These are phyloP conservation scores for Achlya hypogyna DNA, from an alignment of 352 stramenopile genomes.

Conservation along the genomic window DNA sequence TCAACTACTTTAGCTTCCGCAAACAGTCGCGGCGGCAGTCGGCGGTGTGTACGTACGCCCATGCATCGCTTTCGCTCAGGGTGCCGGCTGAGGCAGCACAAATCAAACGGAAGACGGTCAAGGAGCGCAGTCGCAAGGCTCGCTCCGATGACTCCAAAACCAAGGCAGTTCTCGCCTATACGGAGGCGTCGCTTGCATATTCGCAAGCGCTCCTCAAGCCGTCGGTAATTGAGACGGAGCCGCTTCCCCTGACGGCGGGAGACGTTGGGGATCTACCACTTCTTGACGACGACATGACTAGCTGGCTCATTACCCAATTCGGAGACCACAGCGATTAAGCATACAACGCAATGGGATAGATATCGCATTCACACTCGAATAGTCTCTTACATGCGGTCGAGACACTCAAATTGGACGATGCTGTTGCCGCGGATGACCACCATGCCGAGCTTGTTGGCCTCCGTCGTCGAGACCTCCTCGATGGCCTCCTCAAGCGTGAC, in stretches of 20 bases:
- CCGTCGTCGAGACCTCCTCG: conserved; percentile 80
- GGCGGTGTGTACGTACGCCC: conserved; percentile 16
- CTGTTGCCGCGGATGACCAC: conserved; percentile 89
- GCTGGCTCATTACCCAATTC: conserved; percentile 14
- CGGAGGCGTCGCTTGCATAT: conserved; percentile 16
- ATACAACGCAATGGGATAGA: not conserved
- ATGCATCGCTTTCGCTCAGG: conserved; percentile 1
- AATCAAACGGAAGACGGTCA: conserved; percentile 15
- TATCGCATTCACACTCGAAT: not conserved
- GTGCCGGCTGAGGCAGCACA: not conserved
- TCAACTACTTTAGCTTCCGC: conserved; percentile 58
- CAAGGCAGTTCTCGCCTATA: conserved; percentile 10
- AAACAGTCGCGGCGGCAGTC: conserved; percentile 19
- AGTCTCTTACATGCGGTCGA: conserved; percentile 57
- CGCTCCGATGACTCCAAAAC: not conserved
- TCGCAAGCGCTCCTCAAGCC: not conserved
- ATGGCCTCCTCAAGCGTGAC: conserved; percentile 92
- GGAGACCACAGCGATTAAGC: not conserved
- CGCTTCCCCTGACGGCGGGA: too few species aligned
- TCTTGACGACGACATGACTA: conserved; percentile 17
- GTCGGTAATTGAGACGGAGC: not conserved
- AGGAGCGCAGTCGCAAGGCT: not conserved
- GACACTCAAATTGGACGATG: conserved; percentile 85
- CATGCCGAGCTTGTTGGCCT: conserved; percentile 87
- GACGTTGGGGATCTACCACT: too few species aligned